Percentiles rank a stretch among this genome's conserved stretches.
Conservation (phyloP, 2,329 filamentous ascomycete species). For the Cytospora paraplurivora region DNA sequence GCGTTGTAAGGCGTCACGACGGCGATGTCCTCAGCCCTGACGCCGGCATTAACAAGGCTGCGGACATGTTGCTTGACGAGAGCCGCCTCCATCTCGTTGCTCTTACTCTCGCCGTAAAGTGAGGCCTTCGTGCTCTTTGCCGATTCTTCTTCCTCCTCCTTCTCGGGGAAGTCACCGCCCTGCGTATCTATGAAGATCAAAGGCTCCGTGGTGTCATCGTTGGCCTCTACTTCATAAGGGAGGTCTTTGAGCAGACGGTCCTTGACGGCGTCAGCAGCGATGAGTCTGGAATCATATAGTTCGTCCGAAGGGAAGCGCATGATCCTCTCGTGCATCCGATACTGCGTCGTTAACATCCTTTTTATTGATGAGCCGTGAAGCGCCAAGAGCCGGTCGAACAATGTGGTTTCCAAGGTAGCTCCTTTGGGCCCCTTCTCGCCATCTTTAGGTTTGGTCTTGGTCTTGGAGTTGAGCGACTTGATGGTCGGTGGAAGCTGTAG, state of each 20-base stretch:
- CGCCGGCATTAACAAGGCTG: conserved; percentile 74
- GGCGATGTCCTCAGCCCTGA: conserved; percentile 82
- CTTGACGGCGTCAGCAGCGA: conserved; percentile 80
- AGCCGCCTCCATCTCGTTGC: conserved; percentile 86
- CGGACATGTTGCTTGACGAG: conserved; percentile 78
- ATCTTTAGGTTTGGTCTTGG: conserved; percentile 37
- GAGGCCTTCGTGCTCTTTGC: conserved; percentile 49
- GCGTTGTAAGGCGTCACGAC: conserved; percentile 97
- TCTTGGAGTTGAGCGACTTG: conserved; percentile 69
- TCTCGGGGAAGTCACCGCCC: conserved; percentile 87
- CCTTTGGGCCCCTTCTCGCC: conserved; percentile 47
- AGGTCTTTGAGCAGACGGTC: conserved; percentile 74
- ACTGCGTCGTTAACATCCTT: conserved; percentile 93
- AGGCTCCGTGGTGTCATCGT: conserved; percentile 84
- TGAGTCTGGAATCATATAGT: conserved; percentile 79
- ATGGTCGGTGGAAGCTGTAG: conserved; percentile 93
- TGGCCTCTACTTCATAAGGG: conserved; percentile 74
- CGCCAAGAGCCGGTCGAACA: conserved; percentile 85
- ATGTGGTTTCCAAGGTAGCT: conserved; percentile 77
- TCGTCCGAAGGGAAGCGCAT: conserved; percentile 93
- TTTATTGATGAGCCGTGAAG: conserved; percentile 85
- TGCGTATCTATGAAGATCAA: conserved; percentile 96
- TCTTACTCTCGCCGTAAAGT: conserved; percentile 68
- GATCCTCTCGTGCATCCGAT: conserved; percentile 95
- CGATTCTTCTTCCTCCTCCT: conserved; percentile 70